Evolutionary conservation across 1,284 basidiomycete genomes (phyloP).

Genomic region (Cutaneotrichosporon arboriforme): DNA sequence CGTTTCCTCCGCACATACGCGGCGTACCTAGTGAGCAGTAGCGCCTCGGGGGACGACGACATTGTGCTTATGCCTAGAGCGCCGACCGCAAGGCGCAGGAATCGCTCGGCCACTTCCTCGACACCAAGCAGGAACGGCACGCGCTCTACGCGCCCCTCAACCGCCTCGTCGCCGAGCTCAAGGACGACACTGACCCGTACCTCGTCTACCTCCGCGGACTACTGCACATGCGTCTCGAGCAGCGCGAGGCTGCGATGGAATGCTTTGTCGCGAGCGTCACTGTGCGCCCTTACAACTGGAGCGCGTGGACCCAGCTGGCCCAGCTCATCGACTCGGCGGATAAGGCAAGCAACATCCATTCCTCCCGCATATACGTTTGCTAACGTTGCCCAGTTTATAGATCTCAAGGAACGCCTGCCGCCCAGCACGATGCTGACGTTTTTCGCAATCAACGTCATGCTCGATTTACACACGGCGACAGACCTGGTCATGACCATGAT

Average conservation of each 20-base stretch:
- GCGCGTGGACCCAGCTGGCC: constrained; percentile 76
- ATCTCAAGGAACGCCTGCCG: constrained; percentile 44
- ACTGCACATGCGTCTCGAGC: constrained; percentile 68
- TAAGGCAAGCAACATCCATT: constrained; percentile 63
- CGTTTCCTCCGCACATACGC: constrained; percentile 75
- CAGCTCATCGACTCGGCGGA: constrained; percentile 80
- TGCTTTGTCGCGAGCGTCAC: constrained; percentile 70
- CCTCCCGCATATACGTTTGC: neutral
- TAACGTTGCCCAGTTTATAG: constrained; percentile 39
- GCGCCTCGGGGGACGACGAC: neutral
- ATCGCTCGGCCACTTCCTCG: constrained; percentile 50
- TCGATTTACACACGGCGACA: constrained; percentile 83
- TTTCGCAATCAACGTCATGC: constrained; percentile 83
- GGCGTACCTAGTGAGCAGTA: constrained; percentile 69
- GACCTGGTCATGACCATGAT: constrained; percentile 68
- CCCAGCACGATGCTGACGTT: constrained; percentile 51
- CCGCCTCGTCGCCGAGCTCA: constrained; percentile 59
- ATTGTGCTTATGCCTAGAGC: constrained; percentile 30
- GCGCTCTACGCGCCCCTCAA: constrained; percentile 65
- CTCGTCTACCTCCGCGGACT: constrained; percentile 69
- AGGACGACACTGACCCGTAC: constrained; percentile 66
- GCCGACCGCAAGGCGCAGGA: constrained; percentile 49
- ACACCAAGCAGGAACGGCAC: constrained; percentile 60
- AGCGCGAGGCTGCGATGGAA: constrained; percentile 81
- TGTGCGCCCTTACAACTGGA: constrained; percentile 92